phyloP scores from a whole-genome alignment of 1,284 basidiomycete genomes.

The Crepidotus sp. region DNA sequence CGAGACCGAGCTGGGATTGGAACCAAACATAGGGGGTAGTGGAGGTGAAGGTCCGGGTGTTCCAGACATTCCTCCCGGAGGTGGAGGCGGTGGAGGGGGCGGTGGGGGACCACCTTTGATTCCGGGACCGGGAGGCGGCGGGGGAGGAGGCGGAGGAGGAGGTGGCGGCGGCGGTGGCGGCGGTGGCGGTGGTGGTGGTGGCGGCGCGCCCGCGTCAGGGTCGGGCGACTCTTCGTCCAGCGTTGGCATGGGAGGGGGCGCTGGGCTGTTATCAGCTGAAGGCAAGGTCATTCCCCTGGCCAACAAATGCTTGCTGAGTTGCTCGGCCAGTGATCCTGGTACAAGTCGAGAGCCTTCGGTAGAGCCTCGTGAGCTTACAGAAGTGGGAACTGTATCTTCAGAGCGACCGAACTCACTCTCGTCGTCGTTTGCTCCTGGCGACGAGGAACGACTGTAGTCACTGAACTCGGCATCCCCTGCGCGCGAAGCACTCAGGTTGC shows the following conservation, averaged over 20 bases:
- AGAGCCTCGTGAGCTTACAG: conserved; percentile 41
- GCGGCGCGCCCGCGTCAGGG: conserved; percentile 27
- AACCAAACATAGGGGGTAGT: conserved; percentile 34
- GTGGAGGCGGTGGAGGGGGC: conserved; percentile 33
- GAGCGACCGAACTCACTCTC: conserved; percentile 35
- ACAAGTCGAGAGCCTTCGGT: conserved; percentile 28
- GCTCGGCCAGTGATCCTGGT: conserved; percentile 48
- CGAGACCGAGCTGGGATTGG: conserved; percentile 43
- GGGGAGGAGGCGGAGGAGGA: conserved; percentile 27
- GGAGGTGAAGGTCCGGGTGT: conserved; percentile 31
- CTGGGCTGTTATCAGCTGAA: conserved; percentile 27
- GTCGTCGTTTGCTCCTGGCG: conserved; percentile 22
- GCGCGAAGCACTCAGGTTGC: conserved; percentile 34
- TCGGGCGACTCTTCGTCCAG: conserved; percentile 22
- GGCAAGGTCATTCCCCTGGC: conserved; percentile 32
- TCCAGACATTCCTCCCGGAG: conserved; percentile 26
- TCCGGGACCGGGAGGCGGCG: conserved; percentile 28
- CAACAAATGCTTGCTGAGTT: conserved; percentile 47
- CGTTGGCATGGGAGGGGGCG: conserved; percentile 27
- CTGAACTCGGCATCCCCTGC: conserved; percentile 45
- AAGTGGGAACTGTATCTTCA: conserved; percentile 47
- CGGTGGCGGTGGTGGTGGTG: conserved; percentile 27
- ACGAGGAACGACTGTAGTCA: conserved; percentile 41
- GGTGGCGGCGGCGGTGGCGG: conserved; percentile 30
- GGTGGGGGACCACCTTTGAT: conserved; percentile 25